Conservation (phyloP, 2,329 filamentous ascomycete genomes). For the Zymoseptoria pseudotritici region DNA sequence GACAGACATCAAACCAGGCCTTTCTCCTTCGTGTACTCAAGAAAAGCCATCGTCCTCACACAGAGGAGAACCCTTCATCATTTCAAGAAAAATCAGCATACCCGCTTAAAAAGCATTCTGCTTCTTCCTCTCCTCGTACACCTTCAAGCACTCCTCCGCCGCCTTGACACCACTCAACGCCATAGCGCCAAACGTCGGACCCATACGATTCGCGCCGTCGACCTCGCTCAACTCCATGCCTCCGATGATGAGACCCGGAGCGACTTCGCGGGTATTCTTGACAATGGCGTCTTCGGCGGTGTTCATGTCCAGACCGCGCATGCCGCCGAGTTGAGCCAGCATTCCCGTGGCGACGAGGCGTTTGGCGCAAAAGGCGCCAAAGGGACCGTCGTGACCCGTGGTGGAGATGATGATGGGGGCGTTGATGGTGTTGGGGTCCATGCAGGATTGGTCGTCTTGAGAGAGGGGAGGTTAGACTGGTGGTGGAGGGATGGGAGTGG, state of each 20-base stretch:
- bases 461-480: background rate
- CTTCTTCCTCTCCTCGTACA: slow-evolving; percentile 68
- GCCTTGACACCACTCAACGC: slow-evolving; percentile 81
- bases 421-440: slow-evolving; percentile 97
- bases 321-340: slow-evolving; percentile 76
- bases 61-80: too few species aligned
- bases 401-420: slow-evolving; percentile 82
- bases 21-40: too few species aligned
- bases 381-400: slow-evolving; percentile 77
- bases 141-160: slow-evolving; percentile 72
- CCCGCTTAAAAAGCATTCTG: slow-evolving; percentile 49
- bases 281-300: slow-evolving; percentile 87
- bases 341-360: slow-evolving; percentile 81
- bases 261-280: slow-evolving; percentile 80
- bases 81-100: too few species aligned
- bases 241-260: slow-evolving; percentile 82
- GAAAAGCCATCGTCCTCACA: too few species aligned
- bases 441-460: slow-evolving; percentile 63
- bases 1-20: too few species aligned
- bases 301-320: slow-evolving; percentile 92
- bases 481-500: background rate
- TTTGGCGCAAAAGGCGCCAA: slow-evolving; percentile 87
- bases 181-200: slow-evolving; percentile 85
- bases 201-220: slow-evolving; percentile 69
- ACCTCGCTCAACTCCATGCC: slow-evolving; percentile 91